Evolutionary conservation across 1,284 basidiomycete genomes (phyloP).

Genomic region (Rhodotorula sp.): DNA sequence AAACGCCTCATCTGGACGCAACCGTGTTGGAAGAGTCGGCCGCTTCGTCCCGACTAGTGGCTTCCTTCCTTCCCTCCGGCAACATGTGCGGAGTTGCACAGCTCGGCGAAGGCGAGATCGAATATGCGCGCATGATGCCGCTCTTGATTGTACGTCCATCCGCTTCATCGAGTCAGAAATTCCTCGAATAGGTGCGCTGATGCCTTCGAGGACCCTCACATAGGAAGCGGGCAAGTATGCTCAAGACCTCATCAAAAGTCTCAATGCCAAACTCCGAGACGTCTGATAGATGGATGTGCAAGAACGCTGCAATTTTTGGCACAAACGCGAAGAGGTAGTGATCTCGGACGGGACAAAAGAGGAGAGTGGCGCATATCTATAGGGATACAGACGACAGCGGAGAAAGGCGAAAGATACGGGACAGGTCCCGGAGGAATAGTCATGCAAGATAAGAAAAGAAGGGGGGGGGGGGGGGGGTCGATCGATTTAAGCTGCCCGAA

Average conservation of each 20-base stretch:
- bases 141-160: conserved; percentile 21
- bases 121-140: conserved; percentile 18
- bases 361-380: neutral
- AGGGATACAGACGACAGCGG: neutral
- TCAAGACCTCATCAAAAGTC: conserved; percentile 16
- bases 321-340: too few relatives aligned
- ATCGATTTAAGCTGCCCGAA: neutral
- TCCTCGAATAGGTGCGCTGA: neutral
- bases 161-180: neutral
- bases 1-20: conserved; percentile 35
- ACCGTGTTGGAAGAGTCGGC: conserved; percentile 34
- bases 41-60: conserved; percentile 20
- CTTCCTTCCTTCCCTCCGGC: conserved; percentile 15
- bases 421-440: too few relatives aligned
- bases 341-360: too few relatives aligned
- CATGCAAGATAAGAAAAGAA: neutral
- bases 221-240: conserved; percentile 28
- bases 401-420: neutral
- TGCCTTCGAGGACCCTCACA: neutral
- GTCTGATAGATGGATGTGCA: conserved; percentile 11
- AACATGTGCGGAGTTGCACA: conserved; percentile 29
- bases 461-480: too few relatives aligned
- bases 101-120: conserved; percentile 39
- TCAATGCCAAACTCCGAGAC: conserved; percentile 34
- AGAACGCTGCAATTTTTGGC: too few relatives aligned